These are phyloP conservation scores for Byssothecium circinans DNA, from an alignment of 2,329 filamentous ascomycete species.

Conservation along the genomic window DNA sequence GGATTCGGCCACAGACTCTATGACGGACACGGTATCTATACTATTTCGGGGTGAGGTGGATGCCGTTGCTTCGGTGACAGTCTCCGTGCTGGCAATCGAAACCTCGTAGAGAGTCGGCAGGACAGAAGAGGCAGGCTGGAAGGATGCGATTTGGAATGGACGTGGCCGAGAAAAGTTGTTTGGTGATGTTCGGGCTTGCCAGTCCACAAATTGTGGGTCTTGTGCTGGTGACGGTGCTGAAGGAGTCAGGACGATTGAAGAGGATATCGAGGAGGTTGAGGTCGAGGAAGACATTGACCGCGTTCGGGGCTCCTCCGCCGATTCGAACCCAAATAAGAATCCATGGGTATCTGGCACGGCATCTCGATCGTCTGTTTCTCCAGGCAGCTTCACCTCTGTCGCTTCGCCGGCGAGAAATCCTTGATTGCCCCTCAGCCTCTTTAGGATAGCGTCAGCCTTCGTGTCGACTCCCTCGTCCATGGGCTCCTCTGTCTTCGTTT, in stretches of 20 bases:
- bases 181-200: slow-evolving; percentile 1
- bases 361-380: slow-evolving; percentile 10
- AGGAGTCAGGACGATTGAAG: neutral
- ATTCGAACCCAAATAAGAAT: slow-evolving; percentile 26
- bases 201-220: neutral
- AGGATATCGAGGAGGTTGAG: slow-evolving; percentile 2
- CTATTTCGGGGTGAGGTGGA: slow-evolving; percentile 1
- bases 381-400: slow-evolving; percentile 15
- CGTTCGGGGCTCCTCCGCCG: slow-evolving; percentile 9
- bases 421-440: slow-evolving; percentile 26
- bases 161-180: slow-evolving; percentile 12
- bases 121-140: slow-evolving; percentile 15
- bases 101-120: slow-evolving; percentile 39
- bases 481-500: slow-evolving; percentile 21
- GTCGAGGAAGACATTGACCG: neutral
- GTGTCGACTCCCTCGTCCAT: slow-evolving; percentile 26
- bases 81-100: slow-evolving; percentile 31
- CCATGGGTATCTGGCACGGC: slow-evolving; percentile 32
- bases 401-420: slow-evolving; percentile 18
- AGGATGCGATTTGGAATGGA: slow-evolving; percentile 13
- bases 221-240: neutral
- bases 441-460: slow-evolving; percentile 31
- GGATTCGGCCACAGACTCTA: slow-evolving; percentile 27
- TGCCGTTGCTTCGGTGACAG: slow-evolving; percentile 7
- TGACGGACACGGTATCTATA: slow-evolving; percentile 26